phyloP scores from a whole-genome alignment of 208 protist genomes.

The Leishmania braziliensis region DNA sequence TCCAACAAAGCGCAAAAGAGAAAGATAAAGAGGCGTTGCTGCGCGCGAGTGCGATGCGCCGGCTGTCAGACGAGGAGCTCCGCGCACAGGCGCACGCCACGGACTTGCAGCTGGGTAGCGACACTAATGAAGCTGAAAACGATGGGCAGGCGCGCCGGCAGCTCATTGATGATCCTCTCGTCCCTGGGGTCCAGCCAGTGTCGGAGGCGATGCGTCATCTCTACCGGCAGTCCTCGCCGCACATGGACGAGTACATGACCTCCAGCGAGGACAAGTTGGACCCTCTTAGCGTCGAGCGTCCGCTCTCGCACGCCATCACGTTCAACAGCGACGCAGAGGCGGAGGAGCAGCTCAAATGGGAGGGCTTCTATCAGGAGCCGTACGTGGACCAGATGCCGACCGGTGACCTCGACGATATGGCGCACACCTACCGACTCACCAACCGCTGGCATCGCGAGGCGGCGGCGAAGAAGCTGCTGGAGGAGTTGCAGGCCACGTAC shows the following conservation, averaged over 20 bases:
- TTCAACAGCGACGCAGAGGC: conserved; percentile 91
- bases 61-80: conserved; percentile 45
- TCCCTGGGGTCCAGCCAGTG: conserved; percentile 25
- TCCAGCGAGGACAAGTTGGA: conserved; percentile 66
- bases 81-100: conserved; percentile 45
- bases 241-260: conserved; percentile 89
- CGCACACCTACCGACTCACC: conserved; percentile 78
- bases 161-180: conserved; percentile 16
- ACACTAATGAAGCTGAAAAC: not conserved
- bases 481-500: conserved; percentile 81
- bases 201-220: conserved; percentile 43
- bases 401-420: conserved; percentile 80
- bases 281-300: conserved; percentile 80
- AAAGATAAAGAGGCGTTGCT: conserved; percentile 61
- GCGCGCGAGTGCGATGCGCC: conserved; percentile 55
- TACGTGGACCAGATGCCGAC: conserved; percentile 86
- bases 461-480: conserved; percentile 87
- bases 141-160: conserved; percentile 12
- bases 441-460: conserved; percentile 92
- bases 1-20: conserved; percentile 79
- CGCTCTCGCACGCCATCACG: conserved; percentile 76
- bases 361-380: conserved; percentile 88
- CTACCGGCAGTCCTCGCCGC: conserved; percentile 61
- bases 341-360: conserved; percentile 87
- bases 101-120: conserved; percentile 57